Conservation (phyloP, 352 stramenopile genomes). For the Pythium plurisporium region DNA sequence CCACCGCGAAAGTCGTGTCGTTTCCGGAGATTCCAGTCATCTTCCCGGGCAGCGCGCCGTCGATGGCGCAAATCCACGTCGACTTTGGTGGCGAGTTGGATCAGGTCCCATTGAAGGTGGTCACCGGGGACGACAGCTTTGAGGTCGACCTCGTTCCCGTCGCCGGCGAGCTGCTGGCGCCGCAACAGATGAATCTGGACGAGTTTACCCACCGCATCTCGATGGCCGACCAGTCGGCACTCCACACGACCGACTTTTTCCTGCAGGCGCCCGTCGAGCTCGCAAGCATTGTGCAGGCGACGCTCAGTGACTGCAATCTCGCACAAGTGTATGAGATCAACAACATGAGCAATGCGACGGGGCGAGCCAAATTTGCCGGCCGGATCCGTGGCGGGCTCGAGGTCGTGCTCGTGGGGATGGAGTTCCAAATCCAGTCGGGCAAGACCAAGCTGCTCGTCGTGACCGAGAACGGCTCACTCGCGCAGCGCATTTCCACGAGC, state of each 20-base stretch:
- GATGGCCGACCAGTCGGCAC: conserved; percentile 40
- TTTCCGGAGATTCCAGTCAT: conserved; percentile 83
- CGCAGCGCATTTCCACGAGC: conserved; percentile 41
- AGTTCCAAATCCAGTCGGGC: conserved; percentile 58
- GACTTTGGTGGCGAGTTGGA: conserved; percentile 76
- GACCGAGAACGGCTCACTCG: conserved; percentile 46
- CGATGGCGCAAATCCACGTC: conserved; percentile 79
- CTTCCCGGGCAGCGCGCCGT: conserved; percentile 65
- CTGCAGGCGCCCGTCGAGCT: conserved; percentile 47
- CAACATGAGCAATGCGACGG: conserved; percentile 48
- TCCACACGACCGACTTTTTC: conserved; percentile 61
- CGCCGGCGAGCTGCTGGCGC: conserved; percentile 59
- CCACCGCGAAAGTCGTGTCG: conserved; percentile 41
- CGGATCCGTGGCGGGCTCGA: conserved; percentile 46
- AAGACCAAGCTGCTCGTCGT: conserved; percentile 62
- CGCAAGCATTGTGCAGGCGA: conserved; percentile 39
- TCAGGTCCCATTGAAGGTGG: conserved; percentile 56
- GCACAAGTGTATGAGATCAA: conserved; percentile 78
- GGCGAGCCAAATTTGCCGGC: conserved; percentile 70
- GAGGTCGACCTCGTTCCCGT: conserved; percentile 57
- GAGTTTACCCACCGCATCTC: conserved; percentile 70
- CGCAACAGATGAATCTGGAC: conserved; percentile 67
- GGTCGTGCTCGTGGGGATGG: conserved; percentile 50
- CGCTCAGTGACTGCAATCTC: conserved; percentile 57
- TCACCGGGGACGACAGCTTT: conserved; percentile 46